phyloP scores from a whole-genome alignment of 768 basidiomycete species.

The Mycena haematopus region DNA sequence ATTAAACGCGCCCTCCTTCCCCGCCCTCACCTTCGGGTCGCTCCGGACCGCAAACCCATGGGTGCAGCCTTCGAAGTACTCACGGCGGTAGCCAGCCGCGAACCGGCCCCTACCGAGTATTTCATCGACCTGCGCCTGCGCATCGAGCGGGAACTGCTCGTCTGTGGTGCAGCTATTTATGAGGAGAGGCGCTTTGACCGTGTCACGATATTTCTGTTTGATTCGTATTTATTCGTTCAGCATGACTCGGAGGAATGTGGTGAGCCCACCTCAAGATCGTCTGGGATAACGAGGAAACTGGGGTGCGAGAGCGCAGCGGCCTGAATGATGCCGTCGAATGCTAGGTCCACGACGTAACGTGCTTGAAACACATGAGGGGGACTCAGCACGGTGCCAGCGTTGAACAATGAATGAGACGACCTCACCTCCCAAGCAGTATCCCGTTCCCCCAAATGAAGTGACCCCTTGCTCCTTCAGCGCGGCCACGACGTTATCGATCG shows the following conservation, averaged over 20 bases:
- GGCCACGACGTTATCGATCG: conserved; percentile 37
- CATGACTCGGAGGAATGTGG: no score
- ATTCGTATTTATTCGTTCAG: background rate
- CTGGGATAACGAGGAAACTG: conserved; percentile 35
- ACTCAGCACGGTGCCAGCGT: no score
- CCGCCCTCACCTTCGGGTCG: conserved; percentile 7
- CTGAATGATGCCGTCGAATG: conserved; percentile 34
- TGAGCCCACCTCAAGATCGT: conserved; percentile 36
- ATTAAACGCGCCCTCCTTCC: conserved; percentile 10
- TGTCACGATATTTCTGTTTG: conserved; percentile 9
- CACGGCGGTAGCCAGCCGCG: background rate
- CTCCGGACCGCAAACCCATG: conserved; percentile 12
- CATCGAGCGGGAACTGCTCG: conserved; percentile 1
- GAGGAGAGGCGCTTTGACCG: conserved; percentile 4
- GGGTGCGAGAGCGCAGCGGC: conserved; percentile 40
- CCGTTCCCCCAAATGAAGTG: conserved; percentile 36
- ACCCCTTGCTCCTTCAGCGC: conserved; percentile 35
- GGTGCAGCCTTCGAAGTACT: conserved; percentile 4
- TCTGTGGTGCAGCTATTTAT: conserved; percentile 16
- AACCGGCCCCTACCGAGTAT: conserved; percentile 14
- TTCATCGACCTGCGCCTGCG: conserved; percentile 10
- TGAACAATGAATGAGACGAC: no score
- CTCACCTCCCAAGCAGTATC: conserved; percentile 37
- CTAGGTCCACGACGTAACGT: no score
- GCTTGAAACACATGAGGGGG: no score